Percentiles rank a stretch among this genome's conserved stretches.
These are phyloP conservation scores for Periconia sp. DNA, from an alignment of 2,329 filamentous ascomycete species.

Conservation along the genomic window DNA sequence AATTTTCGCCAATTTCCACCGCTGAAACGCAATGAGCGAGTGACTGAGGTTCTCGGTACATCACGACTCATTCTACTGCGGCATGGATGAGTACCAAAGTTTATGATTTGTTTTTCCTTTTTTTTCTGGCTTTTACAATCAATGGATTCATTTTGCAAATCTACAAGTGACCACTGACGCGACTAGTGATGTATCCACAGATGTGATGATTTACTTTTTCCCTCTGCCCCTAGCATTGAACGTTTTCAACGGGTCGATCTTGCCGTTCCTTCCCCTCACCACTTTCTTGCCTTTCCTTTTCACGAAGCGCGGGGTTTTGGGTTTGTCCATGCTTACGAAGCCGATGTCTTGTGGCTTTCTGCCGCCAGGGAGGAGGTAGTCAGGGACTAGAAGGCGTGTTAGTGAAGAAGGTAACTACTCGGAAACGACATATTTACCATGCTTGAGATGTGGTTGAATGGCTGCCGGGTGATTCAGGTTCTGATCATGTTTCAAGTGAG, in stretches of 20 bases:
- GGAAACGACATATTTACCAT: slow-evolving; percentile 7
- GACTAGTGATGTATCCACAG: not conserved
- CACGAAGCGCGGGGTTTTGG: slow-evolving; percentile 45
- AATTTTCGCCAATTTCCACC: no score
- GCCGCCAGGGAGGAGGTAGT: slow-evolving; percentile 83
- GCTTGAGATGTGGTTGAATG: slow-evolving; percentile 82
- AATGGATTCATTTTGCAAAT: not conserved
- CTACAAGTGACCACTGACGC: not conserved
- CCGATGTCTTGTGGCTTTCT: slow-evolving; percentile 71
- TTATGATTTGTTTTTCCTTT: not conserved
- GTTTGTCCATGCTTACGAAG: slow-evolving; percentile 67
- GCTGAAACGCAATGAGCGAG: no score
- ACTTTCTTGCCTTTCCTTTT: slow-evolving; percentile 55
- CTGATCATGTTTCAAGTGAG: slow-evolving; percentile 85
- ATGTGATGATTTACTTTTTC: slow-evolving; percentile 30
- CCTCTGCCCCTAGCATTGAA: slow-evolving; percentile 62
- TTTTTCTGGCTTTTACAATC: not conserved
- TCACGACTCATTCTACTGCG: no score
- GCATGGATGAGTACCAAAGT: not conserved
- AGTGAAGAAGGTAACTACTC: not conserved
- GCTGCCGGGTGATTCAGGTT: slow-evolving; percentile 76
- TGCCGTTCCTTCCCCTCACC: slow-evolving; percentile 59
- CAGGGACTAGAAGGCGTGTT: slow-evolving; percentile 61
- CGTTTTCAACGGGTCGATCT: slow-evolving; percentile 82
- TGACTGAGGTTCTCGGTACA: no score